A percentile compares a stretch with the other conserved stretches of the same genome.
Evolutionary conservation across 169 alveolate genomes (phyloP).

Genomic region (Cryptosporidium baileyi): DNA sequence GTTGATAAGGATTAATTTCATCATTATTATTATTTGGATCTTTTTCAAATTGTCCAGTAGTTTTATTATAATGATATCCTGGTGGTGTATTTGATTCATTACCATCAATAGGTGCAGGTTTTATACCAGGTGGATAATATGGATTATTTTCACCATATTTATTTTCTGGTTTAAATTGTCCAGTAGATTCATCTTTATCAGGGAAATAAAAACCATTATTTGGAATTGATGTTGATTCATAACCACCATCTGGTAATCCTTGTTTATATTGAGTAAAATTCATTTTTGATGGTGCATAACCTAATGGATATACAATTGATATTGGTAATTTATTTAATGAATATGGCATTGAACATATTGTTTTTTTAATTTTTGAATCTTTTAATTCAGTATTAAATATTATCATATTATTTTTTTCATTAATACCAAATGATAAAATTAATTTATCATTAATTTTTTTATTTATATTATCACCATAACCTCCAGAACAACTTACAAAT

Average conservation of each 20-base stretch:
- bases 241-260: slow-evolving; percentile 60
- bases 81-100: not conserved
- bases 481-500: slow-evolving; percentile 21
- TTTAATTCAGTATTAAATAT: not conserved
- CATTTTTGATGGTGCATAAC: slow-evolving; percentile 31
- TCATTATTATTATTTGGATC: not conserved
- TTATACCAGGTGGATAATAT: slow-evolving; percentile 38
- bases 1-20: not conserved
- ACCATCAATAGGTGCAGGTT: slow-evolving; percentile 30
- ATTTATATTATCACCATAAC: not conserved
- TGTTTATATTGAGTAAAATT: not conserved
- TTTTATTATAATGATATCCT: slow-evolving; percentile 6
- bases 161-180: not conserved
- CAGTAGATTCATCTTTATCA: not conserved
- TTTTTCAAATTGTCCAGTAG: slow-evolving; percentile 47
- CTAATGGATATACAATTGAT: slow-evolving; percentile 15
- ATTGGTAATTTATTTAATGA: not conserved
- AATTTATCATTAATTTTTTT: not conserved
- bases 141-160: slow-evolving; percentile 17
- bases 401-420: not conserved
- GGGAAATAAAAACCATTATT: slow-evolving; percentile 11
- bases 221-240: not conserved
- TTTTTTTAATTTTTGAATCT: not conserved
- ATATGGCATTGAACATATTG: slow-evolving; percentile 37
- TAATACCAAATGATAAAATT: slow-evolving; percentile 21